phyloP scores from a whole-genome alignment of 2,329 filamentous ascomycete species.

The Verticillium nubilum region DNA sequence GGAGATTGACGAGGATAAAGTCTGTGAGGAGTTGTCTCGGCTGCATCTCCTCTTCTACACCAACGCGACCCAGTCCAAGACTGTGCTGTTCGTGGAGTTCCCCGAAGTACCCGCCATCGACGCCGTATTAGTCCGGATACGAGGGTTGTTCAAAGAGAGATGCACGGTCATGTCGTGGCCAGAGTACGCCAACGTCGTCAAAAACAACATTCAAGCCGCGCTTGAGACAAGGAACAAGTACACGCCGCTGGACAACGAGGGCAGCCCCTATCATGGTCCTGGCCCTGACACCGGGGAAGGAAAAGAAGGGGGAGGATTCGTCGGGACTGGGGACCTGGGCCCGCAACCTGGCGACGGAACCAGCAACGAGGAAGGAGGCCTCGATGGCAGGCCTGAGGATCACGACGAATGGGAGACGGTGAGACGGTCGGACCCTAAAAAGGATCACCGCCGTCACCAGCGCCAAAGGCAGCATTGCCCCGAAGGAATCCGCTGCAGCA shows the following conservation, averaged over 20 bases:
- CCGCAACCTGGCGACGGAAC: neutral
- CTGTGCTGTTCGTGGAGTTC: constrained; percentile 10
- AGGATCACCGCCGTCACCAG: neutral
- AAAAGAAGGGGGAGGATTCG: too few species aligned
- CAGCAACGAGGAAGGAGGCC: neutral
- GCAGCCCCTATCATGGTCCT: too few species aligned
- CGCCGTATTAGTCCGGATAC: neutral
- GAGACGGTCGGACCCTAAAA: neutral
- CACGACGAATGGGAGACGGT: constrained; percentile 5
- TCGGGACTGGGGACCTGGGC: too few species aligned
- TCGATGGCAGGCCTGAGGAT: neutral
- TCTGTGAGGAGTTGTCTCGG: neutral
- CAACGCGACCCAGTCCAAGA: neutral
- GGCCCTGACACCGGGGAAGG: too few species aligned
- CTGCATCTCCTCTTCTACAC: constrained; percentile 8
- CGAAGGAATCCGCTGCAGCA: constrained; percentile 6
- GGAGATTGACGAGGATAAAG: neutral
- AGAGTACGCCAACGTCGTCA: constrained; percentile 1
- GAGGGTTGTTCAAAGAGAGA: constrained; percentile 1
- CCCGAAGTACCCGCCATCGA: constrained; percentile 6
- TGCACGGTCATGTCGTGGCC: constrained; percentile 6
- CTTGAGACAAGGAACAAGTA: constrained; percentile 5
- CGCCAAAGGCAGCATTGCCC: constrained; percentile 3
- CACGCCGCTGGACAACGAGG: neutral
- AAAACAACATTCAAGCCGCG: neutral